Evolutionary conservation across 108 stramenopile genomes (phyloP).

Genomic region (Aurantiochytrium sp.): DNA sequence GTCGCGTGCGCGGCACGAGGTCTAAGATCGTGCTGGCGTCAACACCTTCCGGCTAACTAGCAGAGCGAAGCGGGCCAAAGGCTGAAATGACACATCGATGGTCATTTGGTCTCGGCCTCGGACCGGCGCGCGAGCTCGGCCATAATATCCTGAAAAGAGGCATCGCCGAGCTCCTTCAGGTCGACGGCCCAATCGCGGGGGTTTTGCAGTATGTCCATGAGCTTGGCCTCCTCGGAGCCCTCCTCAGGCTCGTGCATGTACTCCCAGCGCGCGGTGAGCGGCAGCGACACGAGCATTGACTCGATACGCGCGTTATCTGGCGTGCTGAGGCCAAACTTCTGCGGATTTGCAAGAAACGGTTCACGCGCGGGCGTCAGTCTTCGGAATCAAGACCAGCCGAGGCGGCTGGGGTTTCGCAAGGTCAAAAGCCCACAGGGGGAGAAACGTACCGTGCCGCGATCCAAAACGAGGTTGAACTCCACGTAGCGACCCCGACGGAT

Average conservation of each 20-base stretch:
- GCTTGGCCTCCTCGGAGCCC: constrained; percentile 83
- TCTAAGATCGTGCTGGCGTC: too few relatives aligned
- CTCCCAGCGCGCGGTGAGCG: constrained; percentile 95
- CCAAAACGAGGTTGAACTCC: constrained; percentile 99
- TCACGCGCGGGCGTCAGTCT: too few relatives aligned
- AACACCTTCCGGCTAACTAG: too few relatives aligned
- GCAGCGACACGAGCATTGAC: constrained; percentile 96
- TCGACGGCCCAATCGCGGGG: constrained; percentile 78
- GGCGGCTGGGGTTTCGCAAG: too few relatives aligned
- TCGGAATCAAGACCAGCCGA: too few relatives aligned
- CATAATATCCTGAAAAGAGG: not conserved
- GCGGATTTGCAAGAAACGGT: too few relatives aligned
- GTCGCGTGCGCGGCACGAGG: too few relatives aligned
- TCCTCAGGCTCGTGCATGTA: constrained; percentile 78
- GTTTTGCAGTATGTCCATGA: constrained; percentile 81
- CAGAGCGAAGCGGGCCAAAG: too few relatives aligned
- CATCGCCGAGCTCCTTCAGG: not conserved
- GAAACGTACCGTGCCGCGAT: constrained; percentile 74
- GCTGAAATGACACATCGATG: not conserved
- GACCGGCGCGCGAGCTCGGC: not conserved
- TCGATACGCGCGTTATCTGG: constrained; percentile 85
- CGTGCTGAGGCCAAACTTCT: constrained; percentile 93
- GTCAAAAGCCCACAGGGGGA: too few relatives aligned
- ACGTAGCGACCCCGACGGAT: constrained; percentile 78
- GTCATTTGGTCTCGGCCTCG: not conserved